Base-by-base conservation (phyloP, 2,329 filamentous ascomycete species). In the Botrytis fragariae region DNA sequence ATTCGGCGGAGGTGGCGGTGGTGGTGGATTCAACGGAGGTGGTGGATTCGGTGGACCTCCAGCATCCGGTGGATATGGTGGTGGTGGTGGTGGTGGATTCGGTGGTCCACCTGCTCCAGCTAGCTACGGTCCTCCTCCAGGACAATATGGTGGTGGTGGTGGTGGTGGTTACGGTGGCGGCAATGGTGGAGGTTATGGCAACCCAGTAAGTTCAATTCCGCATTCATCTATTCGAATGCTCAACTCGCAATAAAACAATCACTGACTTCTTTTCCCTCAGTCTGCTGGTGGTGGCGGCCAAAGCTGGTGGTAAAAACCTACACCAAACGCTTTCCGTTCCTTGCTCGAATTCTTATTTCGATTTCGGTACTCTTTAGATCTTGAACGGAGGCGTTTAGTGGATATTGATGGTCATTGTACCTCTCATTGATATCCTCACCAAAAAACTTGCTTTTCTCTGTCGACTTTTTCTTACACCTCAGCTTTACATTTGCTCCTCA, bases 61-160 rank as follows among this genome's bases (percentile, higher is more conserved):
- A 57, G 75, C 78, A 63, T 79, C 82, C 62, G 82, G 85, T 60
- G 84, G 84, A 74, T 85, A 83, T 77, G 84, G 84, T 73, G 84
- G 90, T 64, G 83, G 89, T 73, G 83, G 89, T 72, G 83, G 89
- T 72, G 84, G 91, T 73, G 85, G 88, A 80, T 80, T 82, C 65
- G 83, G 89, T 72, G 84, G 91, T 72, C 84, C 91, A 42, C 87
- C 91, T 74, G 84, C 88, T 81, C 74, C 84, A 84, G 76, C 74
- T 63, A 84, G 93, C 74, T 90, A 87, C 69, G 85, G 84, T 72
- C 85, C 84, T 65, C 84, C 84, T 72, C 84, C 84, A 59, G 64
- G 64, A 54, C 64, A 68, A 39, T 68, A 68, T 29, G 25, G n/a
- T 25, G 42, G 80, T 65, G 39, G 39, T 37, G 83, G 90, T 63